Conservation (phyloP, 2,329 filamentous ascomycete genomes). For the Seiridium cupressi region DNA sequence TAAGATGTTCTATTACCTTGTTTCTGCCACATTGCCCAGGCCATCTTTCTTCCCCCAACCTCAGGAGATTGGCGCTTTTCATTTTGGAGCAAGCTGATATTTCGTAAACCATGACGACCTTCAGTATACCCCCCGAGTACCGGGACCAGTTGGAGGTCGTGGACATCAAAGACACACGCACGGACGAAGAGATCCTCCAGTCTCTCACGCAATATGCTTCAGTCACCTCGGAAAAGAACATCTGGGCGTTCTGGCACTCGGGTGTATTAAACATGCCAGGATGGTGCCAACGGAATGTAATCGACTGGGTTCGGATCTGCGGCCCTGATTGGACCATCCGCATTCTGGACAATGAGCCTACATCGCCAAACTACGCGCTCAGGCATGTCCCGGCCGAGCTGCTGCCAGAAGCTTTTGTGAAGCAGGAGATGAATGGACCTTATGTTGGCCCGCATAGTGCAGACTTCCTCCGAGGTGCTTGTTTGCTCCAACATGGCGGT, state of each 20-base stretch:
- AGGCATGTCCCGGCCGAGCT: slow-evolving; percentile 32
- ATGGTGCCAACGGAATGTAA: slow-evolving; percentile 34
- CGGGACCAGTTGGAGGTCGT: slow-evolving; percentile 14
- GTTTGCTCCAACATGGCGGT: slow-evolving; percentile 39
- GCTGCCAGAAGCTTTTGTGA: slow-evolving; percentile 39
- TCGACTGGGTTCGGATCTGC: slow-evolving; percentile 35
- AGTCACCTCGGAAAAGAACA: slow-evolving; percentile 36
- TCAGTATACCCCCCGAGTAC: slow-evolving; percentile 14
- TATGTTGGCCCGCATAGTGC: slow-evolving; percentile 41
- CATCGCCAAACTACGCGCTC: slow-evolving; percentile 32
- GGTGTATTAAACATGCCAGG: slow-evolving; percentile 30
- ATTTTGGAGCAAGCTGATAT: not conserved
- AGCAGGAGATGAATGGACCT: slow-evolving; percentile 41
- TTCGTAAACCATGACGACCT: not conserved
- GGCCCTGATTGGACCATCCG: slow-evolving; percentile 37
- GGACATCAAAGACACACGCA: slow-evolving; percentile 9
- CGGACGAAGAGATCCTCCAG: slow-evolving; percentile 18
- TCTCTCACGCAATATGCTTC: slow-evolving; percentile 15
- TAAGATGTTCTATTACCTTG: too few relatives aligned
- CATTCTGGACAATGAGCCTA: slow-evolving; percentile 34
- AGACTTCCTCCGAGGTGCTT: slow-evolving; percentile 43
- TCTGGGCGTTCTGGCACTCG: slow-evolving; percentile 42
- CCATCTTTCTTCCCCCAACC: too few relatives aligned
- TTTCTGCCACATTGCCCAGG: too few relatives aligned
- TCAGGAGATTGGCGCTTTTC: too few relatives aligned